Evolutionary conservation across 495 filamentous ascomycete genomes (phyloP), one percentile per base, ranked within the genome.

Genomic region (Penicillium paradoxum): DNA sequence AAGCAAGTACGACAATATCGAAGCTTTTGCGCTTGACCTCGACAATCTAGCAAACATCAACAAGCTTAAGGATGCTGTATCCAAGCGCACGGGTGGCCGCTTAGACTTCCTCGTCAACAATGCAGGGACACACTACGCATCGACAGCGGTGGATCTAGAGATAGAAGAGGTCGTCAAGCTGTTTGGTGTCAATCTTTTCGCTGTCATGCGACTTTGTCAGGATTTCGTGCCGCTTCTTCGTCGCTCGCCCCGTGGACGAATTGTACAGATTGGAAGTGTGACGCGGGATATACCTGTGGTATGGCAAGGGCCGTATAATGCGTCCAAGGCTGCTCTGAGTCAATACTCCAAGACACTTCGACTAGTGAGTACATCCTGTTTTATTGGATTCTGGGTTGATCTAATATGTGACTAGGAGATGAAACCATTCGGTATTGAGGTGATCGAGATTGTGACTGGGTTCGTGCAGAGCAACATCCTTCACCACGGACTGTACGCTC

Each of bases 131-230:
- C 63, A 54, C 42, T 63, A 51, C 42, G 59, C 57, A 32, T 51
- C 57, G 34, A 73, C 68, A 2, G 51, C 65, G 2, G 45, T 74
- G 40, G 68, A 77, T 42, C 24, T 60, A 25, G 56, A 70, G 19
- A 49, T 72, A 8, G 55, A 51, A 0, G 57, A 63, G 29, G 68
- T 60, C 2, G 62, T 55, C 14, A 42, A 49, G 50, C 60, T 77
- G 22, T 77, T 69, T 54, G 72, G 75, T 41, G 60, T 70, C 38
- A 79, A 79, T 50, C 51, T 75, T 32, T 72, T 60, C 48, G 69
- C 63, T 21, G 55, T 65, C 3, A 51, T 79, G 27, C 60, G 56
- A n/a, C 40, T 74, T 14, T 62, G 56, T 9, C 60, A 73, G 53
- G 60, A 69, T 0, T 77, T 77, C 49, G 30, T 60, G 9, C 69